These are phyloP conservation scores for Hyparrhenia diplandra DNA, from an alignment of 176 grass and related monocot species.

Conservation along the genomic window DNA sequence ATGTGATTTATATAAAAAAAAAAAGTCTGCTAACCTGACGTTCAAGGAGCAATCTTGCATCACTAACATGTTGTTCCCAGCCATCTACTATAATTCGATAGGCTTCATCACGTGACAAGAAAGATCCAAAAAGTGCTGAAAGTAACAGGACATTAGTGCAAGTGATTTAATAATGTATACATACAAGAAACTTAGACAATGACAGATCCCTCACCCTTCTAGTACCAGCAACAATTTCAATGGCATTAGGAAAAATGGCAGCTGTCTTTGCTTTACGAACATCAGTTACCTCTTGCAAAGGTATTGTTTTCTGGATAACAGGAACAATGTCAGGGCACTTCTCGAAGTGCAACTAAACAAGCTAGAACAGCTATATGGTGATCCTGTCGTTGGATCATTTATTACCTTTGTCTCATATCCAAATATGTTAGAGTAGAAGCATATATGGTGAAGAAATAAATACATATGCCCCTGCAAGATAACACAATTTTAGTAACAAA, in stretches of 20 bases:
- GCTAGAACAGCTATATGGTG: slow-evolving; percentile 1
- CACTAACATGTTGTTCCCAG: slow-evolving; percentile 65
- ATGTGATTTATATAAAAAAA: slow-evolving; percentile 5
- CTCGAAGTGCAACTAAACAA: not conserved
- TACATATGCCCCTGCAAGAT: slow-evolving; percentile 91
- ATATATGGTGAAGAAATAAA: slow-evolving; percentile 92
- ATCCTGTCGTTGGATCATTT: not conserved
- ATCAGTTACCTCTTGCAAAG: slow-evolving; percentile 70
- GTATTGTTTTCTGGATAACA: slow-evolving; percentile 79
- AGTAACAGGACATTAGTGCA: slow-evolving; percentile 26
- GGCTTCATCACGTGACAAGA: slow-evolving; percentile 85
- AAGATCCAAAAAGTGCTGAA: slow-evolving; percentile 98
- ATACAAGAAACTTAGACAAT: slow-evolving; percentile 20
- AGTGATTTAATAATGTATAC: slow-evolving; percentile 29
- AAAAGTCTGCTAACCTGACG: slow-evolving; percentile 48
- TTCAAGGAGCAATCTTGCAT: slow-evolving; percentile 66
- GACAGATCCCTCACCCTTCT: slow-evolving; percentile 68
- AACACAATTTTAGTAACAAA: slow-evolving; percentile 24
- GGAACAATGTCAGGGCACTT: slow-evolving; percentile 28
- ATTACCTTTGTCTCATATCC: slow-evolving; percentile 97
- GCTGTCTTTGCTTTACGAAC: slow-evolving; percentile 98
- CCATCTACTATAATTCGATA: slow-evolving; percentile 71
- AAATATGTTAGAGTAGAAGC: slow-evolving; percentile 98
- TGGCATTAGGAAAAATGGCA: slow-evolving; percentile 93
- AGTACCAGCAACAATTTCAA: slow-evolving; percentile 81